phyloP scores from a whole-genome alignment of 2,329 filamentous ascomycete genomes.

The Epichloe festucae region DNA sequence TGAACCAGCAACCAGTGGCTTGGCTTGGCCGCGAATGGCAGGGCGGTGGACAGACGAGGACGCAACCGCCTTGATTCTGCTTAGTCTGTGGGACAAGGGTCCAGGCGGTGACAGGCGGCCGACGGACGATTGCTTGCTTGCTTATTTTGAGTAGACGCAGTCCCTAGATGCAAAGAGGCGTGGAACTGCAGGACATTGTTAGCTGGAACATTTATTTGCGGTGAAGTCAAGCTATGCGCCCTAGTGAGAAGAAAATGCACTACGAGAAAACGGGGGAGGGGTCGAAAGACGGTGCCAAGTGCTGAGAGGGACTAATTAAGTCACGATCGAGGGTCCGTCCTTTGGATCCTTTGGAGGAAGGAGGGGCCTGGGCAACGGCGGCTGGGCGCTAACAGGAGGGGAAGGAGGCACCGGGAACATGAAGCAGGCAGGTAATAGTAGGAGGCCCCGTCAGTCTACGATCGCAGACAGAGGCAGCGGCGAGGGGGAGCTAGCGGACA shows the following conservation, averaged over 20 bases:
- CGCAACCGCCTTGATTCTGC: background rate
- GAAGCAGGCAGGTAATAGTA: no score
- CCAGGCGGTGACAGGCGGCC: slow-evolving; percentile 12
- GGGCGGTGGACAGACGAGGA: background rate
- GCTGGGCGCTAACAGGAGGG: background rate
- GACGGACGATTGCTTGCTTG: background rate
- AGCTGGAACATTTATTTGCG: background rate
- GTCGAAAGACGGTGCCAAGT: background rate
- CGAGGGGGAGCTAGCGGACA: background rate
- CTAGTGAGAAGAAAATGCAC: background rate
- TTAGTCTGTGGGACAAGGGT: slow-evolving; percentile 4
- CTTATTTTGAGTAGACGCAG: background rate
- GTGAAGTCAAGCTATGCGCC: background rate
- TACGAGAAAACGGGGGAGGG: background rate
- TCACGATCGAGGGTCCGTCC: background rate
- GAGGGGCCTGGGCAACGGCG: background rate
- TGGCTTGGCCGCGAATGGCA: background rate
- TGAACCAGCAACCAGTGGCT: background rate
- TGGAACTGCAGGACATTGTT: slow-evolving; percentile 1
- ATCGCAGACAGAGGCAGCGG: background rate
- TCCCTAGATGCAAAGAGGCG: background rate
- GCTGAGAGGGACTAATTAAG: background rate
- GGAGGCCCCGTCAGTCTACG: no score
- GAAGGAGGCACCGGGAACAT: background rate
- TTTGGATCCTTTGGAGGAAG: background rate